A percentile compares a stretch with the other conserved stretches of the same genome.
Evolutionary conservation across 2,329 filamentous ascomycete species (phyloP).

Genomic region (Paecilomyces sp.): DNA sequence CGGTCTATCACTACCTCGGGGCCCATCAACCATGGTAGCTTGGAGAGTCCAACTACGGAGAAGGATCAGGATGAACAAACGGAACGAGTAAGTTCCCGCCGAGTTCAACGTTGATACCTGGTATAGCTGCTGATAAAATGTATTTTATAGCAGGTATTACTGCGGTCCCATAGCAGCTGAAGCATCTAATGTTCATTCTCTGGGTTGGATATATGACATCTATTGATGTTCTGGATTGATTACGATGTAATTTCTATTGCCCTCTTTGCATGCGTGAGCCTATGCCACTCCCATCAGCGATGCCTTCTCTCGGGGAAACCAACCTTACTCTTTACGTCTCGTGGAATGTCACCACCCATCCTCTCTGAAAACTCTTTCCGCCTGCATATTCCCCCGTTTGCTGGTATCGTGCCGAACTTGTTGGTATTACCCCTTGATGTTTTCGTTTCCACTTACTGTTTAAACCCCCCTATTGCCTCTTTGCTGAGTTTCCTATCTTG

Average conservation of each 20-base stretch:
- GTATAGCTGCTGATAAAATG: conserved; percentile 1
- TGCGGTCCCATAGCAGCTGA: conserved; percentile 46
- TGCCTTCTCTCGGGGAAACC: conserved; percentile 2
- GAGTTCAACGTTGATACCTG: neutral
- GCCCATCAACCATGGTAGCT: conserved; percentile 46
- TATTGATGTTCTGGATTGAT: conserved; percentile 6
- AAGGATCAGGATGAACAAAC: conserved; percentile 56
- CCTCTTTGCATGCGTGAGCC: conserved; percentile 13
- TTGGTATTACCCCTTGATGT: conserved; percentile 1
- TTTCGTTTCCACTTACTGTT: conserved; percentile 3
- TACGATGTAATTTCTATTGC: conserved; percentile 20
- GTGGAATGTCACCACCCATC: conserved; percentile 4
- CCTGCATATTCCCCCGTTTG: conserved; percentile 1
- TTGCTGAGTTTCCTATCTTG: conserved; percentile 1
- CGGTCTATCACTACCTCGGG: conserved; percentile 66
- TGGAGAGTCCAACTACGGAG: conserved; percentile 58
- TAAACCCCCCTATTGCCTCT: neutral
- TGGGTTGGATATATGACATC: neutral
- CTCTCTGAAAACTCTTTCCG: conserved; percentile 1
- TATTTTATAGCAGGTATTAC: conserved; percentile 27
- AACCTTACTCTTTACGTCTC: conserved; percentile 8
- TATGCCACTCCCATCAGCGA: conserved; percentile 10
- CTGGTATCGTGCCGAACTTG: neutral
- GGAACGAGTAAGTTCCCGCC: conserved; percentile 41
- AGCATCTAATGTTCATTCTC: neutral